phyloP scores from a whole-genome alignment of 2,329 filamentous ascomycete genomes.

The Trichophyton verrucosum region DNA sequence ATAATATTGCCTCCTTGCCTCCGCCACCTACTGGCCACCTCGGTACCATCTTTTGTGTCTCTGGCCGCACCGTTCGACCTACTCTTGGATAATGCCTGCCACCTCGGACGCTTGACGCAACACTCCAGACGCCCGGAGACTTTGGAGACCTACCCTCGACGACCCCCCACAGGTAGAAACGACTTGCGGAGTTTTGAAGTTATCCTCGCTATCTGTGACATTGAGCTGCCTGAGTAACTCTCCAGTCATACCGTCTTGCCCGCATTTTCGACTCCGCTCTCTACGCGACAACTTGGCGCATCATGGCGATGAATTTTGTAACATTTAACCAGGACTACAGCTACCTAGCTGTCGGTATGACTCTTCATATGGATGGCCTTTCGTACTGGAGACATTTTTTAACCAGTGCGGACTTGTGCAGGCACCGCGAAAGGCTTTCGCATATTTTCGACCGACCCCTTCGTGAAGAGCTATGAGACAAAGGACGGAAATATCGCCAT shows the following conservation, averaged over 20 bases:
- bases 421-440: slow-evolving; percentile 89
- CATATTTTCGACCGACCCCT: slow-evolving; percentile 93
- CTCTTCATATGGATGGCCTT: slow-evolving; percentile 1
- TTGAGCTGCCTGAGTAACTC: neutral
- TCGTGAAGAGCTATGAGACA: slow-evolving; percentile 86
- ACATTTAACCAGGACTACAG: slow-evolving; percentile 99
- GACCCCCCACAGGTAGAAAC: neutral
- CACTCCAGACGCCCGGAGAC: neutral
- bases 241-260: neutral
- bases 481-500: slow-evolving; percentile 91
- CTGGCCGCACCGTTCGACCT: too few relatives aligned
- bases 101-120: neutral
- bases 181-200: too few relatives aligned
- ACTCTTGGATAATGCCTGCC: neutral
- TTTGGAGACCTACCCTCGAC: neutral
- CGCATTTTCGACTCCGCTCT: neutral
- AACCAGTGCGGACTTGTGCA: slow-evolving; percentile 28
- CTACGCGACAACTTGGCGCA: slow-evolving; percentile 16
- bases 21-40: too few relatives aligned
- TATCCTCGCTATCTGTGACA: neutral
- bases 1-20: too few relatives aligned
- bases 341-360: slow-evolving; percentile 82
- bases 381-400: neutral
- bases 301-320: slow-evolving; percentile 86
- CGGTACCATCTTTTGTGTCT: too few relatives aligned